phyloP scores from a whole-genome alignment of 306 rosid species.

The Prunus persica region Prunus_persica_NCBIv2 NC_034012.1:12890001-12890500 shows the following conservation, averaged over 20 bases:
- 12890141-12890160: too few relatives aligned
- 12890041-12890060: too few relatives aligned
- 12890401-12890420: neutral
- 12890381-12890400: constrained; percentile 13
- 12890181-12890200: too few relatives aligned
- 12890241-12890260: constrained; percentile 42
- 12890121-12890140: too few relatives aligned
- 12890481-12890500: too few relatives aligned
- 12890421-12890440: neutral
- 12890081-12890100: too few relatives aligned
- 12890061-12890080: too few relatives aligned
- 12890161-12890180: too few relatives aligned
- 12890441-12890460: constrained; percentile 41
- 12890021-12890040: too few relatives aligned
- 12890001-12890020: too few relatives aligned
- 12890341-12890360: constrained; percentile 82
- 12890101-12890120: too few relatives aligned
- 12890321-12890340: constrained; percentile 78
- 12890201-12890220: too few relatives aligned
- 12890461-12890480: constrained; percentile 88
- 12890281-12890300: constrained; percentile 63
- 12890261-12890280: constrained; percentile 55
- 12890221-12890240: constrained; percentile 64
- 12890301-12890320: constrained; percentile 58
- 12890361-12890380: neutral